Conservation (phyloP, 2,329 filamentous ascomycete genomes). For the Scopulariopsis brevicaulis region DNA sequence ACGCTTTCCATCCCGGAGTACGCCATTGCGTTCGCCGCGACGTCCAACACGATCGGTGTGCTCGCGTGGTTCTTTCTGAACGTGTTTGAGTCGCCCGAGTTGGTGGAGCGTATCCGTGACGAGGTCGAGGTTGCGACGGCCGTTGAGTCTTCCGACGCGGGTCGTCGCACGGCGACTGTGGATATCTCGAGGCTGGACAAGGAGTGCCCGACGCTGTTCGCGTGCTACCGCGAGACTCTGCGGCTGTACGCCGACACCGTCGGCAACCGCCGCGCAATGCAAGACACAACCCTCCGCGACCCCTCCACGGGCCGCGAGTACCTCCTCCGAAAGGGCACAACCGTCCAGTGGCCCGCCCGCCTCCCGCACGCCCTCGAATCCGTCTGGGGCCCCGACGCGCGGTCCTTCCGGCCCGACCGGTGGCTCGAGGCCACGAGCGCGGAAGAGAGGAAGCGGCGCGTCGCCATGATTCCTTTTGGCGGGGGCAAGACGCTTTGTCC, state of each 20-base stretch:
- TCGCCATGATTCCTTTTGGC: constrained; percentile 18
- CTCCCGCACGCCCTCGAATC: constrained; percentile 28
- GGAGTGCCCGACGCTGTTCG: constrained; percentile 26
- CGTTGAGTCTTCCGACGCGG: constrained; percentile 1
- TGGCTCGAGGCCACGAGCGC: constrained; percentile 24
- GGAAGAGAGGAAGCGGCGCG: constrained; percentile 12
- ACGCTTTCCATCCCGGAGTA: constrained; percentile 19
- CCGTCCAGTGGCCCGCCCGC: constrained; percentile 23
- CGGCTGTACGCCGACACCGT: constrained; percentile 23
- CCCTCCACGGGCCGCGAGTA: constrained; percentile 10
- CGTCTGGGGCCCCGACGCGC: constrained; percentile 28
- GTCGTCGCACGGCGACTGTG: constrained; percentile 13
- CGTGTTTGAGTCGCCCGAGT: constrained; percentile 15
- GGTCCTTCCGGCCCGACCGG: constrained; percentile 34
- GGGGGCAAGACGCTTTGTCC: constrained; percentile 20
- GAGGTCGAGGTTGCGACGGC: constrained; percentile 15
- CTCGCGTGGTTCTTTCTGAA: constrained; percentile 22
- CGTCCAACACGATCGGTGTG: constrained; percentile 23
- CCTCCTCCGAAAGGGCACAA: constrained; percentile 13
- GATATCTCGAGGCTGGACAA: constrained; percentile 21
- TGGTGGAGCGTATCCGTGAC: constrained; percentile 14
- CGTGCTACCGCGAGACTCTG: constrained; percentile 29
- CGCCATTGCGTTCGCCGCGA: constrained; percentile 16
- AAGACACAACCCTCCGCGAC: constrained; percentile 22
- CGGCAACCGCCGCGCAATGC: constrained; percentile 23